phyloP scores from a whole-genome alignment of 768 basidiomycete genomes.

The Phlegmacium glaucopus region DNA sequence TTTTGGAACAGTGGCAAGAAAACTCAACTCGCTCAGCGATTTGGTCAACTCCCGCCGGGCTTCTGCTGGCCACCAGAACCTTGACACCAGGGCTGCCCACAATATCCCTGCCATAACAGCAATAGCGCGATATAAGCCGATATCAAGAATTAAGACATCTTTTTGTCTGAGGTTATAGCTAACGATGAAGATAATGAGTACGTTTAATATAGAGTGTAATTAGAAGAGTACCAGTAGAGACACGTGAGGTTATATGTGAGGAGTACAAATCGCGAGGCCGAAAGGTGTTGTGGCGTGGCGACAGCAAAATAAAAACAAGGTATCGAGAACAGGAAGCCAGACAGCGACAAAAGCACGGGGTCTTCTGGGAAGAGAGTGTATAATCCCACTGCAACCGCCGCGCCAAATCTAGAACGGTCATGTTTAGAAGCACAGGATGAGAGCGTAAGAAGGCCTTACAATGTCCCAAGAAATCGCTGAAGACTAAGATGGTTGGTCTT shows the following conservation, averaged over 20 bases:
- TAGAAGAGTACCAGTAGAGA: constrained; percentile 48
- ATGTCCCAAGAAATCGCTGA: constrained; percentile 81
- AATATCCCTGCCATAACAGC: constrained; percentile 84
- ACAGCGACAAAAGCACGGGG: constrained; percentile 67
- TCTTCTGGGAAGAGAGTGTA: constrained; percentile 79
- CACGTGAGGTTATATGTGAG: constrained; percentile 91
- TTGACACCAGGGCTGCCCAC: constrained; percentile 85
- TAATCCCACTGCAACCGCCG: constrained; percentile 65
- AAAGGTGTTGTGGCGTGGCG: constrained; percentile 69
- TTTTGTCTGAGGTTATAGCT: constrained; percentile 80
- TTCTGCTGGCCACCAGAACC: constrained; percentile 96
- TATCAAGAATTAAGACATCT: constrained; percentile 55
- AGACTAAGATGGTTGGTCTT: constrained; percentile 85
- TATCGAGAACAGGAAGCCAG: constrained; percentile 86
- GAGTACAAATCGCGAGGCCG: constrained; percentile 76
- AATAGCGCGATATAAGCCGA: constrained; percentile 75
- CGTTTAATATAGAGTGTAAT: not conserved
- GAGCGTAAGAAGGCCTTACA: constrained; percentile 45
- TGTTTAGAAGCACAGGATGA: constrained; percentile 1
- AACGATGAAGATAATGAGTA: not conserved
- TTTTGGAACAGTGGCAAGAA: not conserved
- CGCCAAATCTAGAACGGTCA: constrained; percentile 58
- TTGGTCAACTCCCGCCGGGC: constrained; percentile 85
- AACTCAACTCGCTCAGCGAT: constrained; percentile 75
- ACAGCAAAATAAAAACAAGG: constrained; percentile 95